These are phyloP conservation scores for Saturnispora dispora DNA, from an alignment of 805 yeast species.

Conservation along the genomic window DNA sequence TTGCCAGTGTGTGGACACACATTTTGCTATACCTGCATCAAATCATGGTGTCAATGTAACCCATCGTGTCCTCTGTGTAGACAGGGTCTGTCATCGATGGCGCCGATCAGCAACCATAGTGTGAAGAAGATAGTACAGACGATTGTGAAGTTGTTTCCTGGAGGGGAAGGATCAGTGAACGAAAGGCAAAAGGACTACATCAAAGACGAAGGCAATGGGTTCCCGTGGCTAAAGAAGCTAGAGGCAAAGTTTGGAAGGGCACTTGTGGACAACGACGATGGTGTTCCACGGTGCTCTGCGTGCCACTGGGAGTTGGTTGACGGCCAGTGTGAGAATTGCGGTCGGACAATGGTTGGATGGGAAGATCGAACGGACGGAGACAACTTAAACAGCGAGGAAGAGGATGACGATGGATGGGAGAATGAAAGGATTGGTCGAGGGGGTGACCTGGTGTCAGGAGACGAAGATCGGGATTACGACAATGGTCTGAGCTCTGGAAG, in stretches of 20 bases:
- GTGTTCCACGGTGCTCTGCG: constrained; percentile 63
- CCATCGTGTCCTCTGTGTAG: constrained; percentile 67
- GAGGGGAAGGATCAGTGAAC: constrained; percentile 19
- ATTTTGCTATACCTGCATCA: constrained; percentile 60
- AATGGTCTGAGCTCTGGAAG: constrained; percentile 3
- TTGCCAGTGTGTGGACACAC: constrained; percentile 63
- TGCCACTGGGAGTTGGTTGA: constrained; percentile 80
- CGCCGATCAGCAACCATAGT: constrained; percentile 46
- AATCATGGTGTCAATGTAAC: constrained; percentile 50
- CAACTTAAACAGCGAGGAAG: constrained; percentile 9
- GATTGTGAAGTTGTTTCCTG: constrained; percentile 30
- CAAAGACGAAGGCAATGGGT: constrained; percentile 26
- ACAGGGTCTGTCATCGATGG: constrained; percentile 30
- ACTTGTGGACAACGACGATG: constrained; percentile 54
- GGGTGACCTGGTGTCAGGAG: not conserved
- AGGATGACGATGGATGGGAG: constrained; percentile 5
- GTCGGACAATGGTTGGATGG: constrained; percentile 35
- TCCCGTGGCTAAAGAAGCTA: constrained; percentile 38
- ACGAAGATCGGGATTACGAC: constrained; percentile 10
- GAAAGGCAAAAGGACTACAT: constrained; percentile 30
- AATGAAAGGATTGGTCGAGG: not conserved
- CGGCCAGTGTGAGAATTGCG: constrained; percentile 58
- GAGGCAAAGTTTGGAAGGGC: constrained; percentile 44
- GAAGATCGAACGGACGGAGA: constrained; percentile 12
- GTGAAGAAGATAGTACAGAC: constrained; percentile 38